Conservation (phyloP, 345 rosid species). For the Alliaria petiolata region DNA sequence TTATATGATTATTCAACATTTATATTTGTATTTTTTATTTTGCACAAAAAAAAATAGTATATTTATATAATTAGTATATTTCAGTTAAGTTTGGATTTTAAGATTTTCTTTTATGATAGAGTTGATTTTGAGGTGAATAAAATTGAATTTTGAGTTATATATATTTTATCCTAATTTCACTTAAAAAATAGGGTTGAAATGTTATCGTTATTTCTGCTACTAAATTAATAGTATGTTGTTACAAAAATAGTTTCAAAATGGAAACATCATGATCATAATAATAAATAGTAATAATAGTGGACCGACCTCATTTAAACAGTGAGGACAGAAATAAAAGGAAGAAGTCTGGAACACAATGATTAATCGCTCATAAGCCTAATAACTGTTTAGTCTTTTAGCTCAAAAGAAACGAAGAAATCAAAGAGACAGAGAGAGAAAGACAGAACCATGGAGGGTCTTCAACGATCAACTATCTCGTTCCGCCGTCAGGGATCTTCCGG, state of each 20-base stretch:
- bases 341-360: slow-evolving; percentile 29
- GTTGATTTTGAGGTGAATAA: neutral
- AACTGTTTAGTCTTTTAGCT: slow-evolving; percentile 2
- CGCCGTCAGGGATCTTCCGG: slow-evolving; percentile 96
- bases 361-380: slow-evolving; percentile 25
- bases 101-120: neutral
- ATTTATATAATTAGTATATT: too few species aligned
- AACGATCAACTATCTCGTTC: slow-evolving; percentile 83
- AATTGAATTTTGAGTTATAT: neutral
- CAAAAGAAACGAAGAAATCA: slow-evolving; percentile 4
- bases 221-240: neutral
- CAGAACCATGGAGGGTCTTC: slow-evolving; percentile 71
- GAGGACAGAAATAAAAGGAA: slow-evolving; percentile 9
- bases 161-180: neutral
- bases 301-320: slow-evolving; percentile 11
- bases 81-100: neutral
- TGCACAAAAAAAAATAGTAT: too few species aligned
- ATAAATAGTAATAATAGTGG: slow-evolving; percentile 11
- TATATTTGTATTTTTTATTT: too few species aligned
- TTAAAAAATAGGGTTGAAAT: neutral
- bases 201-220: neutral
- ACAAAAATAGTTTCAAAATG: neutral
- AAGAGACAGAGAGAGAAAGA: neutral
- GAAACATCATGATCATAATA: slow-evolving; percentile 9
- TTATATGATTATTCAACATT: neutral